Evolutionary conservation across 2,329 filamentous ascomycete genomes (phyloP).

Genomic region (Ceratocystis ficicola): DNA sequence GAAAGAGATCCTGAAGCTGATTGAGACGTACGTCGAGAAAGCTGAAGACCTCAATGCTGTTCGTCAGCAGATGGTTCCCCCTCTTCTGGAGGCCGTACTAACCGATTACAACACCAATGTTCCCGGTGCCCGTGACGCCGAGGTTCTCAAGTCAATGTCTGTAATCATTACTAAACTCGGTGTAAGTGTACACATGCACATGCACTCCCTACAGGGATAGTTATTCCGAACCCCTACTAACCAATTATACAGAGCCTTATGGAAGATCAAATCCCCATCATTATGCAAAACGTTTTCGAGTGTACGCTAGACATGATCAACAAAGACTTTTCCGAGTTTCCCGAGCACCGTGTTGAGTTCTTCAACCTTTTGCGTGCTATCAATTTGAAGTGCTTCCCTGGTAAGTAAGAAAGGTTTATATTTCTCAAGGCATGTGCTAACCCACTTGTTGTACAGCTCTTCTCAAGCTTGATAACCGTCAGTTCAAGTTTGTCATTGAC

Average conservation of each 20-base stretch:
- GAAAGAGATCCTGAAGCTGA: conserved; percentile 96
- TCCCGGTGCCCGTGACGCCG: conserved; percentile 84
- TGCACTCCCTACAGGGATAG: conserved; percentile 22
- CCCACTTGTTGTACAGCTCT: conserved; percentile 41
- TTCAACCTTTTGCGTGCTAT: conserved; percentile 94
- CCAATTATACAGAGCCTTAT: conserved; percentile 56
- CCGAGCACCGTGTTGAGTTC: conserved; percentile 97
- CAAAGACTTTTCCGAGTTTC: conserved; percentile 99
- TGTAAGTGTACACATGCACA: conserved; percentile 44
- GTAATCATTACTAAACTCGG: conserved; percentile 94
- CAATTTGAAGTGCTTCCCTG: conserved; percentile 93
- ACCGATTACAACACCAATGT: conserved; percentile 97
- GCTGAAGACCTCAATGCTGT: conserved; percentile 92
- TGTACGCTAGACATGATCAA: conserved; percentile 99
- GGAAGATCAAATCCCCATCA: conserved; percentile 94
- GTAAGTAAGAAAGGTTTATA: conserved; percentile 28
- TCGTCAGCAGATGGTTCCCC: conserved; percentile 87
- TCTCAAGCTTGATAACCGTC: conserved; percentile 83
- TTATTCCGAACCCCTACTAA: conserved; percentile 27
- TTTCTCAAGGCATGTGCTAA: conserved; percentile 8
- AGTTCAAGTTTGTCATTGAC: conserved; percentile 99
- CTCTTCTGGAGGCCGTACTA: conserved; percentile 82
- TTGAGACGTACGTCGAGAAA: conserved; percentile 96
- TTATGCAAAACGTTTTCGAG: conserved; percentile 98
- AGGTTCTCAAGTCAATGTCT: conserved; percentile 95